phyloP scores from a whole-genome alignment of 495 filamentous ascomycete genomes.

The Opeltia flavorubescens region DNA sequence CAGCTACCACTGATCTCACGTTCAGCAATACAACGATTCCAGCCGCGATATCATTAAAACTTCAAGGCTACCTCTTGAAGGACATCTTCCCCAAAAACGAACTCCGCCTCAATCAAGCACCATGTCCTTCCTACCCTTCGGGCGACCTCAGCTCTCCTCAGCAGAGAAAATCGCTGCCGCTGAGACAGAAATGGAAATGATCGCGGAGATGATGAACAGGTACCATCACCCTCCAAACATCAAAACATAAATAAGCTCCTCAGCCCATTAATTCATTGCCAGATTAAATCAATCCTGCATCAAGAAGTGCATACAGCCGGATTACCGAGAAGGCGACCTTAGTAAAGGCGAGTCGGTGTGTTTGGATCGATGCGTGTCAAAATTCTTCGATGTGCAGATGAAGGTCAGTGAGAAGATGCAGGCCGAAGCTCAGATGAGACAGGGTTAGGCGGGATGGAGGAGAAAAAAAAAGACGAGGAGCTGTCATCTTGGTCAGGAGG shows the following conservation, averaged over 20 bases:
- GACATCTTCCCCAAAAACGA: not conserved
- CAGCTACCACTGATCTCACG: not conserved
- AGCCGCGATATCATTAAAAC: not conserved
- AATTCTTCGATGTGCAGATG: constrained; percentile 97
- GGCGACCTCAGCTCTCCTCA: constrained; percentile 71
- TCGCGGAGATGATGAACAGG: constrained; percentile 94
- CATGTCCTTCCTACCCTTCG: constrained; percentile 94
- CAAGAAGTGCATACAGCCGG: constrained; percentile 76
- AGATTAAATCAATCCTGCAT: constrained; percentile 81
- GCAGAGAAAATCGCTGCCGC: constrained; percentile 91
- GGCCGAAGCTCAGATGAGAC: constrained; percentile 40
- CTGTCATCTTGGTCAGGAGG: too few relatives aligned
- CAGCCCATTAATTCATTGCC: too few relatives aligned
- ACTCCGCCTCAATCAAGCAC: too few relatives aligned
- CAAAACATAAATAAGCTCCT: not conserved
- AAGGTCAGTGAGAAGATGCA: constrained; percentile 83
- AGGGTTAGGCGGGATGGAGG: constrained; percentile 24
- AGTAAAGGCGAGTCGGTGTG: constrained; percentile 98
- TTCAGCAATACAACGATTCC: not conserved
- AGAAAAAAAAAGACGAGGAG: too few relatives aligned
- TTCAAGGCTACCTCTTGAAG: not conserved
- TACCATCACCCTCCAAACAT: constrained; percentile 24
- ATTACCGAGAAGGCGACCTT: constrained; percentile 88
- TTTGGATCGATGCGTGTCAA: constrained; percentile 87
- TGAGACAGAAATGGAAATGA: constrained; percentile 82